Evolutionary conservation across 352 stramenopile genomes (phyloP).

Genomic region (Globisporangium ultimum): DNA sequence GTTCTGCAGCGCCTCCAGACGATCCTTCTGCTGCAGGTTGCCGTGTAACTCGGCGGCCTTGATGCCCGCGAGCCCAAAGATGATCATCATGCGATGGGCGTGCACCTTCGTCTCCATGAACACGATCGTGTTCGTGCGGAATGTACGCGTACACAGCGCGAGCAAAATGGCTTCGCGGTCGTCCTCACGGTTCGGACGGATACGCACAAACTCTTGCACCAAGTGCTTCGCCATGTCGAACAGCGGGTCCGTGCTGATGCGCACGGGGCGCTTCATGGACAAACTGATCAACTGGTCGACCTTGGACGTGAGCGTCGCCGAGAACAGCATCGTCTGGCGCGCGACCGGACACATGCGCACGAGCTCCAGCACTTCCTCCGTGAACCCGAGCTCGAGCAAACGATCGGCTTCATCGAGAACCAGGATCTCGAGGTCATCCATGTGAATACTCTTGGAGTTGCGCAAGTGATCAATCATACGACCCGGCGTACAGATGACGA

Average conservation of each 20-base stretch:
- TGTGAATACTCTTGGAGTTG: conserved; percentile 96
- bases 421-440: conserved; percentile 98
- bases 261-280: conserved; percentile 95
- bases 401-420: conserved; percentile 94
- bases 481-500: conserved; percentile 98
- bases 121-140: conserved; percentile 95
- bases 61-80: conserved; percentile 94
- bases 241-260: conserved; percentile 92
- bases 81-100: conserved; percentile 96
- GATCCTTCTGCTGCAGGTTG: conserved; percentile 96
- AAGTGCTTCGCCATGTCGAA: conserved; percentile 95
- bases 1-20: conserved; percentile 94
- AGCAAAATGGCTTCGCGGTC: conserved; percentile 96
- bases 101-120: conserved; percentile 99
- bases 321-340: conserved; percentile 99
- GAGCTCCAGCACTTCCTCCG: conserved; percentile 95
- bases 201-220: conserved; percentile 98
- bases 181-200: conserved; percentile 87
- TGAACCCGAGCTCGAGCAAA: conserved; percentile 98
- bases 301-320: conserved; percentile 97
- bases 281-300: conserved; percentile 96
- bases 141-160: conserved; percentile 94
- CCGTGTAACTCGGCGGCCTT: conserved; percentile 98
- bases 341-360: conserved; percentile 94
- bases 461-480: conserved; percentile 97